Evolutionary conservation across 257 asterid genomes (phyloP), one percentile per base, ranked within the genome.

Genomic region (Solanum pimpinellifolium): DNA sequence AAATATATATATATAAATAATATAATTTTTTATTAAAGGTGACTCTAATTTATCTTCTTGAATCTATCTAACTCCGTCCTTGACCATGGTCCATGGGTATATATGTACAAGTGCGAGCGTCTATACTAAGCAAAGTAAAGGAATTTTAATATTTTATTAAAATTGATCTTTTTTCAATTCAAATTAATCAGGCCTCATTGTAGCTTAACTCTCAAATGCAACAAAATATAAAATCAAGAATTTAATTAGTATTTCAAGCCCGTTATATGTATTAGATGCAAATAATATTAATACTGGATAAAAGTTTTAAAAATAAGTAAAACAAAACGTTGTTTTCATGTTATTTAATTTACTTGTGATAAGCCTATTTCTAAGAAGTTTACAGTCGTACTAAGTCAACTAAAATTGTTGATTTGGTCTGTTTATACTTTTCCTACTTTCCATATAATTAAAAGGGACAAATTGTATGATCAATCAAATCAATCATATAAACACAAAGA

Each of bases 1-100:
- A 62, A 62, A 0, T 0, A 0, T 62, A 0, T 25, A 0, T 25
- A 25, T 23, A 62, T 10, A 62, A 23, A 4, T 23, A 23, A 0
- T 10, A 0, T 62, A n/a, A 62, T 62, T 23, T 62, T 11, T n/a
- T 0, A 1, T 4, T 10, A 1, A 62, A 62, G 2, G 14, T 11
- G 2, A n/a, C 1, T 62, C 8, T 4, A n/a, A 62, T 62, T 1
- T 23, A 62, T 0, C 2, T 2, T 15, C 3, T 62, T 1, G 15
- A 2, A 2, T 0, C 7, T 62, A n/a, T 0, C 1, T 62, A 10
- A n/a, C 3, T 62, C 1, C 4, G 70, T 3, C 7, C 15, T 1
- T 20, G 3, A 60, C 4, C 29, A 60, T 60, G 13, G 4, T 13
- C 4, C 29, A 60, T 60, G 13, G 3, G 29, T 18, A 49, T 49